Evolutionary conservation across 176 grass and related monocot genomes (phyloP), one percentile per base, ranked within the genome.

Genomic region (Urochloa ruziziensis): DNA sequence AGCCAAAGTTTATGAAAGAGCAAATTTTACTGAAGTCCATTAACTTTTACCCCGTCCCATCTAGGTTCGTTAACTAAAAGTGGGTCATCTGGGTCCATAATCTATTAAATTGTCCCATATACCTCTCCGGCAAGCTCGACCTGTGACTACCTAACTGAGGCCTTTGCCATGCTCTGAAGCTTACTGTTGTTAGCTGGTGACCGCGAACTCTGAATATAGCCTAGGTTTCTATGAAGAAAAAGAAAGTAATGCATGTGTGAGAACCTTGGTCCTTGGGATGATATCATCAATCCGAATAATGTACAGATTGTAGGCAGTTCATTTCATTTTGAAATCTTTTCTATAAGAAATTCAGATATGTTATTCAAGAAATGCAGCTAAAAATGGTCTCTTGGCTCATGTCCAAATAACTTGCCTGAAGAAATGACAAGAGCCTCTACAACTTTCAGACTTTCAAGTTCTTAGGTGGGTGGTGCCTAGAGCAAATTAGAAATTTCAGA

Each of bases 141-240:
- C 33, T 94, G 10, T 97, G 84, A 97, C 17, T 59, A 19, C 11
- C 12, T 19, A 18, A 23, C 23, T 18, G 10, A 70, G 24, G 69
- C 7, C 44, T 32, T 48, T 8, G 28, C 15, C 35, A 49, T 76
- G 39, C 39, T 42, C 9, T 59, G 35, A 47, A 53, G 1, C 5
- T 21, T 54, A 11, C 40, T 59, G 23, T 48, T 37, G 8, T 19
- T 53, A 13, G 32, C 18, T 48, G 30, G 10, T 42, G 74, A 36
- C 15, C 61, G 19, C 28, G 4, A 64, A 64, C 61, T 64, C 27
- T 64, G 61, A 39, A 68, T 23, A 17, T 71, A 29, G 35, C n/a
- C 0, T 75, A 60, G 78, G 17, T 51, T 42, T 65, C 46, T 25
- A 2, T 6, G 6, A 3, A 37, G 6, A 37, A 42, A 11, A 23